Base-by-base conservation (phyloP, 345 rosid species). In the Acer yangbiense region DNA sequence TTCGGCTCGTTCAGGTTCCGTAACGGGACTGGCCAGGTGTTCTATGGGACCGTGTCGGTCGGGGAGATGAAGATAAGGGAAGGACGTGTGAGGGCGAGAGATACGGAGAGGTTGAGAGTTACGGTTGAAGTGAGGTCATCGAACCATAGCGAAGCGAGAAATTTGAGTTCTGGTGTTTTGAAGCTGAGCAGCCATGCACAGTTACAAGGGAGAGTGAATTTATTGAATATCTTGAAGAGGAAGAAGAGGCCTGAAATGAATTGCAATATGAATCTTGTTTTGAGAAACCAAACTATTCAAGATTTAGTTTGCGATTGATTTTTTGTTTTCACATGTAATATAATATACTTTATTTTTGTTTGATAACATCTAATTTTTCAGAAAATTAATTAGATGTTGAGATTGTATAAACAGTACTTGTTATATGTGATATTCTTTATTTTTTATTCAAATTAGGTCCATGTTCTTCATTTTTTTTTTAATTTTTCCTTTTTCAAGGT, bases 1-100 rank as follows among this genome's bases (percentile, higher is more conserved):
- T 89, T 88, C 48, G 92, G 91, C 5, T 54, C 17, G 25, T 90
- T 87, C 73, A 76, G 83, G 54, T 88, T 74, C 18, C 83, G 17
- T 14, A 83, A 84, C 20, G 43, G 77, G 4, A 78, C 78, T 8
- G 74, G 77, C 14, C 35, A 75, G 39, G 60, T 88, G 10, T 63
- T 78, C 17, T 90, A 87, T 12, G 80, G 67, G 1, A 83, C 62
- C 11, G 69, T 21, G 35, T 69, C 71, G 16, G 76, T 88, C 50
- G 97, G 93, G 12, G 85, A 79, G 39, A 62, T 75, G 21, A 75
- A 60, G 61, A 20, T 89, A 12, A 2, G 41, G 1, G 65, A 69
- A 0, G 86, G 89, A 18, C 70, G 84, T 21, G 88, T 84, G 0
- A 76, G 74, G 1, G 89, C 85, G 14, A 82, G 85, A 83, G 75